phyloP scores from a whole-genome alignment of 345 rosid genomes.

The Pistacia integerrima region DNA sequence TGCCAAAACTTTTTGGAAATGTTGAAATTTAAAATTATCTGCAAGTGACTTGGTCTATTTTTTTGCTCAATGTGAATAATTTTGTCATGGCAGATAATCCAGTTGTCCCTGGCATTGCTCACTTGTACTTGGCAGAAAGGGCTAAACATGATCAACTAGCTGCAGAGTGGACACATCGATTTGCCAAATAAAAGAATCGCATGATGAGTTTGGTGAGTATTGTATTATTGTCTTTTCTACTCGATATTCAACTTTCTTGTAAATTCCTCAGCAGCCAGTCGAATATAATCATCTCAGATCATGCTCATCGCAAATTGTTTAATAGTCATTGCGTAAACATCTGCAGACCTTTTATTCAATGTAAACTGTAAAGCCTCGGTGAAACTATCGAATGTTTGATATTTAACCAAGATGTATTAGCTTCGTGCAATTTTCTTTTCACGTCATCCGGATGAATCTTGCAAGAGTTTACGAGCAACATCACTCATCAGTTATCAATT shows the following conservation, averaged over 20 bases:
- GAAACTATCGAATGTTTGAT: background rate
- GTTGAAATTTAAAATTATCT: too few species aligned
- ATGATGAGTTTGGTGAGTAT: background rate
- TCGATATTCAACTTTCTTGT: background rate
- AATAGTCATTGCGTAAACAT: background rate
- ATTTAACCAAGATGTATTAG: background rate
- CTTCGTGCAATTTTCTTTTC: background rate
- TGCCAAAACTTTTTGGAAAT: too few species aligned
- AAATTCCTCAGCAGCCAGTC: background rate
- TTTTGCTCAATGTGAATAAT: background rate
- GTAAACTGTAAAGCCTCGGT: background rate
- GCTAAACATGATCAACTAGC: slow-evolving; percentile 83
- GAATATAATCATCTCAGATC: background rate
- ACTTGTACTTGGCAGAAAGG: slow-evolving; percentile 66
- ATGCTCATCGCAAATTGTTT: too few species aligned
- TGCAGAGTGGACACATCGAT: slow-evolving; percentile 84
- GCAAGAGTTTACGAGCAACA: too few species aligned
- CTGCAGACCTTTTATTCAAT: background rate
- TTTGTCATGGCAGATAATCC: slow-evolving; percentile 57
- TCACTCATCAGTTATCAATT: too few species aligned
- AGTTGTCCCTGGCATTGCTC: slow-evolving; percentile 61
- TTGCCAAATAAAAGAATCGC: slow-evolving; percentile 57
- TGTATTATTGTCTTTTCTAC: background rate
- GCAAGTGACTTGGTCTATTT: background rate
- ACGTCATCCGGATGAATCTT: background rate